Percentiles rank a stretch among this genome's conserved stretches.
phyloP scores from a whole-genome alignment of 495 filamentous ascomycete genomes.

The Poronia punctata region DNA sequence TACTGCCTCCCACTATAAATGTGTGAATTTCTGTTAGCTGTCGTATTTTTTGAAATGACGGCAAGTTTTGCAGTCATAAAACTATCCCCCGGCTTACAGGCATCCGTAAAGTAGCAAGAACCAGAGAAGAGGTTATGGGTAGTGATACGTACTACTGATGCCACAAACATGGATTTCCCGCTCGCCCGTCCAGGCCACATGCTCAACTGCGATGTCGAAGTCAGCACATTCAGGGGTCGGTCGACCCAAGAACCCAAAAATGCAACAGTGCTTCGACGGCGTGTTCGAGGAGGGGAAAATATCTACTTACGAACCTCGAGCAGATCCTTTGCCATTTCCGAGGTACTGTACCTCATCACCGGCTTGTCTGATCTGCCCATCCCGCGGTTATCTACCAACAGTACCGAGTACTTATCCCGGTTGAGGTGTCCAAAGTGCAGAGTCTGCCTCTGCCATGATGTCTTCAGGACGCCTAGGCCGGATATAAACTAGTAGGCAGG shows the following conservation, averaged over 20 bases:
- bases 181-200: conserved; percentile 58
- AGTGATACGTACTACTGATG: conserved; percentile 27
- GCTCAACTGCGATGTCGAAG: too few species aligned
- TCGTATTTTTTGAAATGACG: neutral
- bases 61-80: neutral
- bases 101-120: neutral
- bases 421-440: conserved; percentile 68
- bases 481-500: conserved; percentile 47
- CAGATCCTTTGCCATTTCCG: conserved; percentile 68
- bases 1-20: conserved; percentile 12
- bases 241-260: too few species aligned
- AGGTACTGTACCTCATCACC: conserved; percentile 59
- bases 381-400: conserved; percentile 75
- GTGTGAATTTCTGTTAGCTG: too few species aligned
- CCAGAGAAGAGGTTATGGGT: neutral
- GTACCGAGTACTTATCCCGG: conserved; percentile 55
- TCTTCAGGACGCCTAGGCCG: conserved; percentile 55
- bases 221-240: too few species aligned
- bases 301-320: conserved; percentile 62
- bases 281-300: too few species aligned
- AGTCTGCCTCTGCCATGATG: conserved; percentile 69
- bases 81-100: neutral
- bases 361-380: conserved; percentile 75
- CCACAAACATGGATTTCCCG: conserved; percentile 61
- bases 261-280: too few species aligned